Conservation (phyloP, 805 yeast genomes). For the Komagataella ulmi region DNA sequence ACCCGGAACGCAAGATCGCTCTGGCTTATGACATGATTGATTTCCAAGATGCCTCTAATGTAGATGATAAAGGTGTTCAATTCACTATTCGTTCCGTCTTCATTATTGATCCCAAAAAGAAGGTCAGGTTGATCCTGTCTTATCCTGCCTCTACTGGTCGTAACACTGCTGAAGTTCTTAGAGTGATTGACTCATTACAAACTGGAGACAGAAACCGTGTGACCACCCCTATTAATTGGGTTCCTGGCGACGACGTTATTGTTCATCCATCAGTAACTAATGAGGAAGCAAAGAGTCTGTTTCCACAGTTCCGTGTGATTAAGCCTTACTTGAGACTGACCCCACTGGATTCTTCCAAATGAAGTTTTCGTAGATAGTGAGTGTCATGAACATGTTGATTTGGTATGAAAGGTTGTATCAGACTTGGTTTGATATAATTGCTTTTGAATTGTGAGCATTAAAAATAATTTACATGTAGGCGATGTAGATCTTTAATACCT, state of each 20-base stretch:
- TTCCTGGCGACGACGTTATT: constrained; percentile 60
- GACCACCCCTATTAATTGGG: constrained; percentile 62
- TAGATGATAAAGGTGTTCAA: constrained; percentile 51
- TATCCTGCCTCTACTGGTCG: constrained; percentile 70
- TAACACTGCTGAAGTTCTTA: constrained; percentile 61
- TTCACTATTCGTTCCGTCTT: constrained; percentile 62
- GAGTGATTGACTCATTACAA: constrained; percentile 61
- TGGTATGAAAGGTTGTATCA: neutral
- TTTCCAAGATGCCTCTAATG: constrained; percentile 52
- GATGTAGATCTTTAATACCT: no score
- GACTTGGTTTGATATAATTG: neutral
- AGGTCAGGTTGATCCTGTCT: constrained; percentile 45
- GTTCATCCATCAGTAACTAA: constrained; percentile 54
- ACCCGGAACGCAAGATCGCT: constrained; percentile 47
- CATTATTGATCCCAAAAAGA: constrained; percentile 56
- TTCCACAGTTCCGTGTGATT: constrained; percentile 47
- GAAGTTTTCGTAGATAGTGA: neutral
- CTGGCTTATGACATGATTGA: constrained; percentile 57
- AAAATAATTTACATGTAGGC: no score
- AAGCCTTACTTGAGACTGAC: constrained; percentile 57
- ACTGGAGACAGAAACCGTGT: constrained; percentile 46
- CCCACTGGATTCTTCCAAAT: constrained; percentile 10
- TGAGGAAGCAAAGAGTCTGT: constrained; percentile 43
- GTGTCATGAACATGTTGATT: neutral
- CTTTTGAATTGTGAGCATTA: no score